Evolutionary conservation across 2,329 filamentous ascomycete species (phyloP), one percentile per base, ranked within the genome.

Genomic region (Bipolaris cookei): DNA sequence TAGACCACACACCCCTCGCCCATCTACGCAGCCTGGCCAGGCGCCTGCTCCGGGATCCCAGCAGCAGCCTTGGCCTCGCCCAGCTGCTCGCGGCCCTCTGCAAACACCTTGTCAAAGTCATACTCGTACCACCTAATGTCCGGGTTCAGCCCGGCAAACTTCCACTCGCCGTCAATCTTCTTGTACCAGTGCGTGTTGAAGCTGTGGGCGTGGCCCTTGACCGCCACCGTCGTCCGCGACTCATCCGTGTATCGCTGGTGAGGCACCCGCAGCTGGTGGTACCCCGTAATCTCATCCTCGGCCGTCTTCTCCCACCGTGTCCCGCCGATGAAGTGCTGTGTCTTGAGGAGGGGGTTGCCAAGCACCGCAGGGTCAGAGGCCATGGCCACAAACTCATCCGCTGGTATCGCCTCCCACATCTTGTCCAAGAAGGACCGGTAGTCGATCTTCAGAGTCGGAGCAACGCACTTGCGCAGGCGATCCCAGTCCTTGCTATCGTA

Each of bases 401-500:
- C 82, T 0, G 83, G 82, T 82, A 86, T 84, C 14, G 77, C 72
- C 59, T 84, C 82, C 83, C 83, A 85, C 50, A 82, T 69, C 73
- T 84, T 82, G 75, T 80, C 76, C 59, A 85, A 76, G 67, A 85
- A 81, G 13, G 73, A 86, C 62, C 73, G 80, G 82, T 92, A 92
- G 80, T 92, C 90, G 67, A 92, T 83, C 82, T 77, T 79, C 13
- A 86, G 70, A 1, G 83, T 86, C 1, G 87, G 87, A 2, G 87
- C 87, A 63, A 90, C 86, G 78, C 83, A 85, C 61, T 82, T 84
- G 63, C 78, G 70, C 25, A 88, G 81, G 49, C 85, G 82, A 13
- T 80, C 78, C 85, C 86, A 88, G 77, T 88, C 84, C 76, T 89
- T 89, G 73, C 81, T 82, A 74, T 88, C 86, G 75, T 88, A 88